These are phyloP conservation scores for Aspergillus sp. DNA, from an alignment of 2,329 filamentous ascomycete genomes.

Conservation along the genomic window DNA sequence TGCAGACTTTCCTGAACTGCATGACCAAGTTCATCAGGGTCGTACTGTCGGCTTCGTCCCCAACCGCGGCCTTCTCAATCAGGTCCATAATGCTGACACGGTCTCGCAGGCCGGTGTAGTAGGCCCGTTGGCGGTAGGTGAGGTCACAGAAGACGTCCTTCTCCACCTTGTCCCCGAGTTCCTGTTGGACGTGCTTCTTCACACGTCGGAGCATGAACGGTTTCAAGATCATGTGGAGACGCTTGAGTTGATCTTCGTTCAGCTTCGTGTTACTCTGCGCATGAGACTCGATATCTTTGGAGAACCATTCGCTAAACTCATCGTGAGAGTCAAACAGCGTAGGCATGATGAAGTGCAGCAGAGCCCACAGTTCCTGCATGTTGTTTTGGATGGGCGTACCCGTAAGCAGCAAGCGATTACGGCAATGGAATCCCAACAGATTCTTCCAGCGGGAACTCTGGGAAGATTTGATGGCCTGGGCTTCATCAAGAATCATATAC, in stretches of 20 bases:
- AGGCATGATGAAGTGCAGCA: constrained; percentile 99
- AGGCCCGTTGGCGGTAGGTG: constrained; percentile 90
- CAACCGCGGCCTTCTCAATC: constrained; percentile 92
- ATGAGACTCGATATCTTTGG: constrained; percentile 81
- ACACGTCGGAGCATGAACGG: constrained; percentile 99
- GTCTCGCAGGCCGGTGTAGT: constrained; percentile 88
- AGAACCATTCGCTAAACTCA: constrained; percentile 54
- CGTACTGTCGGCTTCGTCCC: constrained; percentile 90
- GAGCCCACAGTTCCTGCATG: constrained; percentile 98
- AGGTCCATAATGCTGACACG: constrained; percentile 99
- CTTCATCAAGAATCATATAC: constrained; percentile 99
- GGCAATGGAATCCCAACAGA: constrained; percentile 87
- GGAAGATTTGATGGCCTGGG: constrained; percentile 98
- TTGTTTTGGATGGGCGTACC: constrained; percentile 99
- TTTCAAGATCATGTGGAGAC: constrained; percentile 97
- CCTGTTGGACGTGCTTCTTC: constrained; percentile 99
- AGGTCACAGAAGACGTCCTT: constrained; percentile 94
- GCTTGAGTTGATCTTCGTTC: constrained; percentile 95
- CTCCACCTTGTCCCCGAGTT: constrained; percentile 98
- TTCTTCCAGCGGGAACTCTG: constrained; percentile 97
- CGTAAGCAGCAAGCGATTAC: constrained; percentile 87
- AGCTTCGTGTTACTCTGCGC: constrained; percentile 99
- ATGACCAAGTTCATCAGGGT: constrained; percentile 99
- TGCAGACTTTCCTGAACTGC: constrained; percentile 99
- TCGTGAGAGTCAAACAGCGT: constrained; percentile 73